Base-by-base conservation (phyloP, 805 yeast genomes). In the Suhomyces emberorum region DNA sequence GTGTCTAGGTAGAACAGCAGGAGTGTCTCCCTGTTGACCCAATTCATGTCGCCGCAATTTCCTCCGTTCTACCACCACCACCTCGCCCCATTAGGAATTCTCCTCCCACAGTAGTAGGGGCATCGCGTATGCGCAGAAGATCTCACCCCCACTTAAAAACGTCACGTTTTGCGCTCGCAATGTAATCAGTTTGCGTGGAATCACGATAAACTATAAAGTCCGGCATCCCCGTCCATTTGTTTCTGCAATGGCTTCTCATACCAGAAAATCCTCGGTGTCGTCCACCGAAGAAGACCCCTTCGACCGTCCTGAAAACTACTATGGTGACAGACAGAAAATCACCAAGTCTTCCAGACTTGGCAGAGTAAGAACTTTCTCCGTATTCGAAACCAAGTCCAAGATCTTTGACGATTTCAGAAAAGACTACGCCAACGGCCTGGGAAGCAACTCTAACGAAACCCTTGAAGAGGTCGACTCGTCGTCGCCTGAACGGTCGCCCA, bases 281-380 rank as follows among this genome's bases (percentile, higher is more conserved):
- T 72, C 80, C 3, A 39, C 64, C 18, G 79, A 73, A 22, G 76
- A 72, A n/a, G 81, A 82, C 52, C 93, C 93, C 0, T 81, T 69
- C 44, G 81, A 82, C 12, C 59, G 65, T n/a, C 74, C 91, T 0
- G 89, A 82, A 32, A 65, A 72, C 17, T 84, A 84, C 55, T 83
- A 84, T 56, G 85, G 86, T 4, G 54, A 55, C 22, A 59, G 56
- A 38, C 51, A 56, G 29, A 12, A 10, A 11, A 7, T 15, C 7
- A 14, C 29, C 18, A 26, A 26, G 11, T 26, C 29, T 4, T 61
- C 74, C 12, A 62, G 59, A 40, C 61, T 70, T 27, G 77, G 74
- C 18, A 61, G 83, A 38, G 69, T 74, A 2, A 64, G 88, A 47
- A 81, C 88, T 0, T 66, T 74, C 68, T 73, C 81, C 32, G 70